Percentiles rank a stretch among this genome's conserved stretches.
These are phyloP conservation scores for Mycena capillaripes DNA, from an alignment of 768 basidiomycete genomes.

Conservation along the genomic window DNA sequence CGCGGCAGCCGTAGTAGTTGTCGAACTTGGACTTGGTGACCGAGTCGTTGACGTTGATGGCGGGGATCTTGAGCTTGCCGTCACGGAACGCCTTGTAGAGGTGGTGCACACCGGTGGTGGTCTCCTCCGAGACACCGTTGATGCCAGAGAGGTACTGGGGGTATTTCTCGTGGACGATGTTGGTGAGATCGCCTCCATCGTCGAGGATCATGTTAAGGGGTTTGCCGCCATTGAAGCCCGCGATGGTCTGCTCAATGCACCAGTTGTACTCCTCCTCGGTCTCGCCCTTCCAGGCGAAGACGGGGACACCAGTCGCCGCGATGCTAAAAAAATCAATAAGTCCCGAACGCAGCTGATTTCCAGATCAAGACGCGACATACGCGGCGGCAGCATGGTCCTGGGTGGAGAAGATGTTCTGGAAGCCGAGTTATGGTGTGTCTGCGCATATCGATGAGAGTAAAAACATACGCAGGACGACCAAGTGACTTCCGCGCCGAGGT, in stretches of 20 bases:
- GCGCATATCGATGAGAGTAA: background rate
- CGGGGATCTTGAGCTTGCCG: conserved; percentile 95
- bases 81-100: conserved; percentile 98
- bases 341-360: background rate
- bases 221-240: conserved; percentile 88
- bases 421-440: background rate
- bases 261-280: conserved; percentile 98
- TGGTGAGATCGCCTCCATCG: conserved; percentile 98
- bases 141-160: conserved; percentile 89
- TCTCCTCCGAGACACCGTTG: conserved; percentile 97
- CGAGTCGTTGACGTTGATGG: conserved; percentile 99
- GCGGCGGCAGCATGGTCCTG: conserved; percentile 99
- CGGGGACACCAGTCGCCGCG: conserved; percentile 97
- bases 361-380: conserved; percentile 58
- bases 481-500: conserved; percentile 96
- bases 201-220: conserved; percentile 98
- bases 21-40: conserved; percentile 99
- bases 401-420: conserved; percentile 98
- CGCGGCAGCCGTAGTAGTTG: conserved; percentile 99
- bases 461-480: conserved; percentile 96
- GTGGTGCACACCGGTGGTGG: conserved; percentile 99
- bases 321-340: conserved; percentile 65
- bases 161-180: conserved; percentile 95
- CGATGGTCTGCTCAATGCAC: conserved; percentile 97
- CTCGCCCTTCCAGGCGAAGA: conserved; percentile 99